Evolutionary conservation across 768 basidiomycete genomes (phyloP).

Genomic region (Boletus barrowsii): DNA sequence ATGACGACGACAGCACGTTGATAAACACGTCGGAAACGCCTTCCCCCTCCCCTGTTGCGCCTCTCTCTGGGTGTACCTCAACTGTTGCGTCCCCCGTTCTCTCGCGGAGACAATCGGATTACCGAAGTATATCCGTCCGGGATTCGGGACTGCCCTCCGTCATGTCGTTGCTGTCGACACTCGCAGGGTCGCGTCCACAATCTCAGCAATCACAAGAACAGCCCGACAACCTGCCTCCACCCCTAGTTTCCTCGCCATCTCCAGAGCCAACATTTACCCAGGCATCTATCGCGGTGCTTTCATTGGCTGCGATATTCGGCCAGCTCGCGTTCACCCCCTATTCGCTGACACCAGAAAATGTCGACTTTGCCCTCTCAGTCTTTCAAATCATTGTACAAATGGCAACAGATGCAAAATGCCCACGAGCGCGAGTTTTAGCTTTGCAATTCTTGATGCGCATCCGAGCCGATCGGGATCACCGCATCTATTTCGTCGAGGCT

Average conservation of each 20-base stretch:
- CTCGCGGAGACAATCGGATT: conserved; percentile 60
- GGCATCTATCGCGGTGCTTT: conserved; percentile 58
- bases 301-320: conserved; percentile 63
- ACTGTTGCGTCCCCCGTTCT: conserved; percentile 48
- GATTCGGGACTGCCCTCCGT: conserved; percentile 54
- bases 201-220: conserved; percentile 44
- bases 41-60: conserved; percentile 32
- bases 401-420: conserved; percentile 43
- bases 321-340: conserved; percentile 71
- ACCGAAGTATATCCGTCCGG: conserved; percentile 38
- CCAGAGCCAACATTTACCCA: conserved; percentile 37
- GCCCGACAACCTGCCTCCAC: conserved; percentile 34
- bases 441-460: conserved; percentile 88
- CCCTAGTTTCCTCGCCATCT: conserved; percentile 24
- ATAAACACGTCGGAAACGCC: conserved; percentile 39
- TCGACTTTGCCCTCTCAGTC: conserved; percentile 51
- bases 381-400: conserved; percentile 52
- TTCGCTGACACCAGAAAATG: conserved; percentile 43
- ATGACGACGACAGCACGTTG: conserved; percentile 43
- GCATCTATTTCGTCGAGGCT: conserved; percentile 63
- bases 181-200: conserved; percentile 63
- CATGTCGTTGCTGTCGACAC: conserved; percentile 61
- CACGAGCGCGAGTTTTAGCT: conserved; percentile 63
- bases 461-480: conserved; percentile 86
- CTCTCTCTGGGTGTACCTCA: conserved; percentile 32